phyloP scores from a whole-genome alignment of 2,329 filamentous ascomycete genomes.

The Clarireedia hainanense region DNA sequence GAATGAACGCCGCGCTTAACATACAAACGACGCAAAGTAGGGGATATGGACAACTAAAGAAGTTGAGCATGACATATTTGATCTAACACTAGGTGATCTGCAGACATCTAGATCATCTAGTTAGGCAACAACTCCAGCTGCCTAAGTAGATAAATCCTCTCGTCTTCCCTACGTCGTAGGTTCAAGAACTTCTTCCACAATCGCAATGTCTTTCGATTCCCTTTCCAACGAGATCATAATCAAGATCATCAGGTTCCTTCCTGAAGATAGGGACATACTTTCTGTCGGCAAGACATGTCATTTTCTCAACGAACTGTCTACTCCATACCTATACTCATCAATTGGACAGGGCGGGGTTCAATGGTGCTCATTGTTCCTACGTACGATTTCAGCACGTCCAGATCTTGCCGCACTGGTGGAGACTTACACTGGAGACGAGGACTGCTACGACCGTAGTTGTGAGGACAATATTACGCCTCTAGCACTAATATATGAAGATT shows the following conservation, averaged over 20 bases:
- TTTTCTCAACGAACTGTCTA: neutral
- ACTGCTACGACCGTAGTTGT: too few relatives aligned
- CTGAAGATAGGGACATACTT: slow-evolving; percentile 35
- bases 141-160: too few relatives aligned
- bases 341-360: neutral
- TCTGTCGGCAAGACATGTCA: slow-evolving; percentile 30
- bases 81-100: too few relatives aligned
- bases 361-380: neutral
- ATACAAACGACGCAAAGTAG: too few relatives aligned
- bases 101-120: too few relatives aligned
- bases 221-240: slow-evolving; percentile 36
- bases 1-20: too few relatives aligned
- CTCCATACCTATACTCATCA: neutral
- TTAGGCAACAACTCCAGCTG: too few relatives aligned
- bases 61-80: too few relatives aligned
- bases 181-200: too few relatives aligned
- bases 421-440: too few relatives aligned
- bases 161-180: too few relatives aligned
- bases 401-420: neutral
- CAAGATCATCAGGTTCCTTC: slow-evolving; percentile 34
- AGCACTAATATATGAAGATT: neutral
- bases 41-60: too few relatives aligned
- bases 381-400: neutral
- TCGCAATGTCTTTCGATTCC: slow-evolving; percentile 4
- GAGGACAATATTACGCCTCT: neutral